These are phyloP conservation scores for Globisporangium polare DNA, from an alignment of 352 stramenopile genomes.

Conservation along the genomic window DNA sequence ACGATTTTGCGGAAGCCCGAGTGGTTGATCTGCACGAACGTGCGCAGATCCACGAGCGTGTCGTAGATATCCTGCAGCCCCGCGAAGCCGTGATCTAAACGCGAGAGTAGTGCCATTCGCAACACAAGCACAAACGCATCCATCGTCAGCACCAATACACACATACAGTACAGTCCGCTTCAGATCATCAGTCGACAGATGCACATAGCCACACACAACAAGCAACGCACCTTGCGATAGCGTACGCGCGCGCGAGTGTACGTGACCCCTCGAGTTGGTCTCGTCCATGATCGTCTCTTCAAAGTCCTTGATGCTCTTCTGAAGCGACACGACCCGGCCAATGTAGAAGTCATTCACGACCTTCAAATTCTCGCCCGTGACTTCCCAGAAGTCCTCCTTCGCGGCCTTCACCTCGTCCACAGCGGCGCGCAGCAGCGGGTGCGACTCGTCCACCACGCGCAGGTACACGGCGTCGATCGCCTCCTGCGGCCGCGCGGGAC, in stretches of 20 bases:
- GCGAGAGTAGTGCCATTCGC: background rate
- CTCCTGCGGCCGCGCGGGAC: conserved; percentile 9
- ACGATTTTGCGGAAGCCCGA: conserved; percentile 93
- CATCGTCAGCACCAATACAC: background rate
- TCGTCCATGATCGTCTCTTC: conserved; percentile 64
- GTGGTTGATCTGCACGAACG: conserved; percentile 90
- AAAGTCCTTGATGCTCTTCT: conserved; percentile 72
- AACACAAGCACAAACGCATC: background rate
- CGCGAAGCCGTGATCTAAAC: conserved; percentile 65
- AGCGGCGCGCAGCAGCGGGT: conserved; percentile 48
- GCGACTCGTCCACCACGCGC: conserved; percentile 48
- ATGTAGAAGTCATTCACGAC: conserved; percentile 84
- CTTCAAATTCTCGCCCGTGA: conserved; percentile 76
- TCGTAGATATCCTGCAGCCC: conserved; percentile 88
- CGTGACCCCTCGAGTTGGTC: conserved; percentile 68
- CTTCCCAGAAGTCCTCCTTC: conserved; percentile 82
- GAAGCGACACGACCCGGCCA: conserved; percentile 62
- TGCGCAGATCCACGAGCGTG: conserved; percentile 85
- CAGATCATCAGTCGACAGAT: background rate
- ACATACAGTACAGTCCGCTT: background rate
- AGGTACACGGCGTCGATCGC: conserved; percentile 23
- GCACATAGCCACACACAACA: background rate
- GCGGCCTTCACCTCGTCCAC: conserved; percentile 63
- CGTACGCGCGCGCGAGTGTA: conserved; percentile 57
- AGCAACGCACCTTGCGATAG: conserved; percentile 47